These are phyloP conservation scores for Lichtheimia ramosa DNA, from an alignment of 371 early-diverging fungal species.

Conservation along the genomic window DNA sequence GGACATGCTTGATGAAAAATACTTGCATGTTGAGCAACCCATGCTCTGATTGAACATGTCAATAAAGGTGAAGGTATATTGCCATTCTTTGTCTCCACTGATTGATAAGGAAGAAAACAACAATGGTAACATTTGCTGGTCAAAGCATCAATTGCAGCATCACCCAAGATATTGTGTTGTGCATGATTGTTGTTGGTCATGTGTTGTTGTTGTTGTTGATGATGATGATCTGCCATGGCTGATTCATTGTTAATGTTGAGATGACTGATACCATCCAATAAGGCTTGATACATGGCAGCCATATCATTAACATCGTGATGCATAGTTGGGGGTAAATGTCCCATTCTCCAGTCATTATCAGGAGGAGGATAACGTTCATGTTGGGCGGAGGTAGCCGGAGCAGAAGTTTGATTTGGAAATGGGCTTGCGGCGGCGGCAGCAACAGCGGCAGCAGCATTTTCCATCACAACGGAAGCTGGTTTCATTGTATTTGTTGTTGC, in stretches of 20 bases:
- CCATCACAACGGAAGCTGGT: no score
- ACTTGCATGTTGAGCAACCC: slow-evolving; percentile 59
- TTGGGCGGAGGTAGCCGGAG: not conserved
- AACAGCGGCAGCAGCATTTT: not conserved
- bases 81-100: slow-evolving; percentile 42
- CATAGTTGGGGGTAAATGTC: no score
- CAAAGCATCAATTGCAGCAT: slow-evolving; percentile 30
- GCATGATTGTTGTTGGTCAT: not conserved
- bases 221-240: slow-evolving; percentile 11
- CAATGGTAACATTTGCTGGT: slow-evolving; percentile 56
- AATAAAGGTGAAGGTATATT: slow-evolving; percentile 48
- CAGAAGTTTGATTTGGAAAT: not conserved
- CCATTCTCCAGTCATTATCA: slow-evolving; percentile 40
- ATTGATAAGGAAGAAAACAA: slow-evolving; percentile 60
- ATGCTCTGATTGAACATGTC: slow-evolving; percentile 59
- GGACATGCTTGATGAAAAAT: slow-evolving; percentile 48
- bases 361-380: slow-evolving; percentile 41
- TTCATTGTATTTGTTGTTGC: not conserved
- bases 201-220: not conserved
- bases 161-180: not conserved
- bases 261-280: slow-evolving; percentile 47
- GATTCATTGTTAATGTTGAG: slow-evolving; percentile 47
- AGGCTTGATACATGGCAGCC: slow-evolving; percentile 46
- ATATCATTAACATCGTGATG: slow-evolving; percentile 43
- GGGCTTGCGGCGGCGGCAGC: not conserved